Evolutionary conservation across 2,329 filamentous ascomycete species (phyloP).

Genomic region (Torrubiellomyces zombiae): DNA sequence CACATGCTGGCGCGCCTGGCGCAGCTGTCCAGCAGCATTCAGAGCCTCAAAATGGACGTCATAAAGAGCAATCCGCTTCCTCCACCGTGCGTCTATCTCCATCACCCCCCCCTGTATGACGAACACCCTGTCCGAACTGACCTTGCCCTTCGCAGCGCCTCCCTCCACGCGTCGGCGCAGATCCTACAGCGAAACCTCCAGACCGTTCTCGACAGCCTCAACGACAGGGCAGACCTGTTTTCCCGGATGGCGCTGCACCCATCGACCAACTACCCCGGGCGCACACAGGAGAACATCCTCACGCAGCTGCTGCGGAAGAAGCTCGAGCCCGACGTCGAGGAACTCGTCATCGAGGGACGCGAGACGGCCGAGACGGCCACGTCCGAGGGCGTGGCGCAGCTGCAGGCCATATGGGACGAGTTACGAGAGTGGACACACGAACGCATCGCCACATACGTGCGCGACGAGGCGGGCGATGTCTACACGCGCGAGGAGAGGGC

Average conservation of each 20-base stretch:
- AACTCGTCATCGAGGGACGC: constrained; percentile 50
- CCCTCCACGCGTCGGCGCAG: constrained; percentile 52
- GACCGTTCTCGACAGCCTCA: constrained; percentile 47
- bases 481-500: constrained; percentile 58
- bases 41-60: constrained; percentile 44
- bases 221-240: constrained; percentile 50
- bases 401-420: constrained; percentile 41
- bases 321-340: constrained; percentile 60
- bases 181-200: constrained; percentile 57
- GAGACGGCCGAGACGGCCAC: constrained; percentile 23
- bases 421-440: constrained; percentile 23
- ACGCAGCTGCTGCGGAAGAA: constrained; percentile 66
- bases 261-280: constrained; percentile 56
- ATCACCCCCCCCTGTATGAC: neutral
- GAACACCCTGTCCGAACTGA: neutral
- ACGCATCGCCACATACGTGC: constrained; percentile 24
- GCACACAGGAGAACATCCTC: constrained; percentile 48
- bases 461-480: constrained; percentile 34
- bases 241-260: constrained; percentile 58
- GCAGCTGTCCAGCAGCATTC: constrained; percentile 52
- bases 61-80: constrained; percentile 49
- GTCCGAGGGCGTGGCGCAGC: constrained; percentile 24
- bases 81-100: constrained; percentile 32
- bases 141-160: constrained; percentile 33
- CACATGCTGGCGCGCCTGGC: constrained; percentile 50